Percentiles rank a stretch among this genome's conserved stretches.
These are phyloP conservation scores for Aegilops tauschii DNA, from an alignment of 176 grass and related monocot genomes.

Conservation along the genomic window DNA sequence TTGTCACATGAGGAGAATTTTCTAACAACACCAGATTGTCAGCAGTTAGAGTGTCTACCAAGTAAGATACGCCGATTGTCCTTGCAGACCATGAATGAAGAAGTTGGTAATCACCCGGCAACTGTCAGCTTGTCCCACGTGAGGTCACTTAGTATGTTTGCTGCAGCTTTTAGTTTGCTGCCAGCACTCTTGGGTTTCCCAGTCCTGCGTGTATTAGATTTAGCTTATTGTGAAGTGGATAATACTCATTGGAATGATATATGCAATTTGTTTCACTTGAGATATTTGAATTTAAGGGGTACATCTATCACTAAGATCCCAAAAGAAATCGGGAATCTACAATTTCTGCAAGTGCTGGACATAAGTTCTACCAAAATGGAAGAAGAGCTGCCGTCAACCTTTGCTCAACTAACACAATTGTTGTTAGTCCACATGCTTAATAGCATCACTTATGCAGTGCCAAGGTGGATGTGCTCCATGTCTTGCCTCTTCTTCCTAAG, in stretches of 20 bases:
- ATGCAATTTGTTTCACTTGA: not conserved
- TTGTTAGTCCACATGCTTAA: too few species aligned
- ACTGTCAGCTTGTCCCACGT: not conserved
- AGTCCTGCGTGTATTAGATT: not conserved
- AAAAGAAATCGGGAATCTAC: not conserved
- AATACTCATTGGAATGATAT: not conserved
- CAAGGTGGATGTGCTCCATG: too few species aligned
- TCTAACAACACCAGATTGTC: not conserved
- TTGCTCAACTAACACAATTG: not conserved
- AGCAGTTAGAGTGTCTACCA: fast-evolving
- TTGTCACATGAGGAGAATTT: conserved; percentile 16
- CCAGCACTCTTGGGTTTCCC: not conserved
- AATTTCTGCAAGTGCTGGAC: not conserved
- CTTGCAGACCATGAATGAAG: not conserved
- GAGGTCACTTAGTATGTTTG: not conserved
- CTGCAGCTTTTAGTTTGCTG: not conserved
- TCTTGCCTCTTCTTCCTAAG: not conserved
- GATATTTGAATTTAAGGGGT: fast-evolving
- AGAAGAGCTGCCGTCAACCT: not conserved
- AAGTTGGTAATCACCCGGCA: not conserved
- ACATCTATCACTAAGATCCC: not conserved
- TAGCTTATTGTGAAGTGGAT: fast-evolving
- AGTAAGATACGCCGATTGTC: not conserved
- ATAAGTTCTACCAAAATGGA: fast-evolving
- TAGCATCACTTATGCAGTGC: too few species aligned